Evolutionary conservation across 331 rosid species (phyloP), one percentile per base, ranked within the genome.

Genomic region (Malus hybrid): DNA sequence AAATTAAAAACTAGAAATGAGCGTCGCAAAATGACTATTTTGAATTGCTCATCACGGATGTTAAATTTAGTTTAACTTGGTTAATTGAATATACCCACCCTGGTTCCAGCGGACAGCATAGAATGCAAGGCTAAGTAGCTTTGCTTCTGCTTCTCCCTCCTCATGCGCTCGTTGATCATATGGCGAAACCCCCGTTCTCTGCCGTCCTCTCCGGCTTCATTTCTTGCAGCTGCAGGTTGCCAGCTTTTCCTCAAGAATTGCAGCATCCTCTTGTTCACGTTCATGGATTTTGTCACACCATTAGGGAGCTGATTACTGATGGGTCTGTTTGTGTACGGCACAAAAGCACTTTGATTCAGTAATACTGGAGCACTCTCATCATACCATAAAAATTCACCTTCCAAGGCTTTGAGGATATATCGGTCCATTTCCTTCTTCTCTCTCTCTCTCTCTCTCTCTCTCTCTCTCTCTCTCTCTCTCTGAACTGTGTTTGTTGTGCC

Each of bases 111-210:
- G 5, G 98, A 92, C 74, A 93, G 80, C 50, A 87, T 54, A 29
- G 97, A 84, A 66, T 91, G 91, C 69, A 93, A 63, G 27, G 81
- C 80, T 36, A 76, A 32, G 73, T 89, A 93, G 74, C 88, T 63
- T 36, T 87, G 80, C 60, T 86, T 85, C 71, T 89, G 91, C 63
- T 79, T 91, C 80, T 90, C 93, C 64, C 98, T 86, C 66, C 98
- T 88, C 88, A 76, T 73, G 63, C 98, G 81, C 82, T 93, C 98
- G 33, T 82, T 88, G 70, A 93, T 69, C 96, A 86, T 93, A 79
- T 91, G 98, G 73, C 86, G 75, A 31, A 83, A 85, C 64, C 87
- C 18, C 39, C 83, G 82, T 4, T 87, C 93, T 70, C 52, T 87
- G 71, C 83, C 87, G 20, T 62, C 48, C 5, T 44, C 87, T 29